Conservation (phyloP, 768 basidiomycete genomes). For the Termitomyces sp. region DNA sequence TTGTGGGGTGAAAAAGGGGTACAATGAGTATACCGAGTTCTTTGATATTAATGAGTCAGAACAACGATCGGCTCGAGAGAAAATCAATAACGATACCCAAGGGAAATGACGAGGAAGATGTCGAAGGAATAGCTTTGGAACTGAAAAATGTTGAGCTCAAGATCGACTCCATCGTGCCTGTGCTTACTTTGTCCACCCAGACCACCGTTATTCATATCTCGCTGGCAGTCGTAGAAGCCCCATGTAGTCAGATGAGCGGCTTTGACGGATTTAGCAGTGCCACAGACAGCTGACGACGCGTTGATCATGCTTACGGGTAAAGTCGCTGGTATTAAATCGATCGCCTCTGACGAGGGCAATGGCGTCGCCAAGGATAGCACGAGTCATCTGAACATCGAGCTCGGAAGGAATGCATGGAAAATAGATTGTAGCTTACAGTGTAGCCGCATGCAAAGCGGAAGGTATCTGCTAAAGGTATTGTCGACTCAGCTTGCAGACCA, state of each 20-base stretch:
- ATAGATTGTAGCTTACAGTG: conserved; percentile 15
- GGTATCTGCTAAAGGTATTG: conserved; percentile 24
- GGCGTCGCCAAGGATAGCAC: conserved; percentile 49
- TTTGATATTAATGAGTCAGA: not conserved
- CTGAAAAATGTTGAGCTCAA: conserved; percentile 1
- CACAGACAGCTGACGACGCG: not conserved
- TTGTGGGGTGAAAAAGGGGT: conserved; percentile 41
- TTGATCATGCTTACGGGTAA: conserved; percentile 32
- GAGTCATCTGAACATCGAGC: conserved; percentile 29
- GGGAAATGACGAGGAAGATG: conserved; percentile 17
- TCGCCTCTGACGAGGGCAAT: conserved; percentile 50
- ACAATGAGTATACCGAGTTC: conserved; percentile 15
- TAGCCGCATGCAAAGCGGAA: conserved; percentile 24
- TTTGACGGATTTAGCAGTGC: conserved; percentile 20
- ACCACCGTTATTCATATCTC: conserved; percentile 29
- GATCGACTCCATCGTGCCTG: not conserved
- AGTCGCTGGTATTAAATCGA: conserved; percentile 46
- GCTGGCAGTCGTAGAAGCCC: conserved; percentile 45
- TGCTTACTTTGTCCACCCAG: conserved; percentile 15
- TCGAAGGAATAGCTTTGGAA: conserved; percentile 16
- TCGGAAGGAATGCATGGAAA: not conserved
- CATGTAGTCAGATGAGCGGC: conserved; percentile 38
- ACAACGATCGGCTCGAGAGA: no score
- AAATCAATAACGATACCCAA: conserved; percentile 6
- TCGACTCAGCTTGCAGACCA: conserved; percentile 28